Evolutionary conservation across 164 flowering plant genomes (phyloP).

Genomic region (Magnolia sinica): DNA sequence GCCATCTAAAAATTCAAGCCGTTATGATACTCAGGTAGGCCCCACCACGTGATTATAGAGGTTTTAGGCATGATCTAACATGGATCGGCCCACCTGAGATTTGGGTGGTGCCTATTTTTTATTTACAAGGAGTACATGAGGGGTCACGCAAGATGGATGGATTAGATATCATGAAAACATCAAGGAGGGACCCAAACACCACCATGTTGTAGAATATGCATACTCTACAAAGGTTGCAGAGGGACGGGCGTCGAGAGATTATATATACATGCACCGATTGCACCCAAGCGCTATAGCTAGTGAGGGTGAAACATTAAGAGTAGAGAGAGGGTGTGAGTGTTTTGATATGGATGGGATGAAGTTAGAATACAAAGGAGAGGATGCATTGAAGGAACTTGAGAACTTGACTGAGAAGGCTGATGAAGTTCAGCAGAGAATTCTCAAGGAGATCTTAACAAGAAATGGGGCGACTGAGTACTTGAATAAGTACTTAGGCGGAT

Average conservation of each 20-base stretch:
- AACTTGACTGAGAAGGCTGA: slow-evolving; percentile 43
- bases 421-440: slow-evolving; percentile 52
- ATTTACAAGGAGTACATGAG: too few relatives aligned
- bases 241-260: background rate
- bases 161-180: too few relatives aligned
- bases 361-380: slow-evolving; percentile 69
- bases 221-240: background rate
- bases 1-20: too few relatives aligned
- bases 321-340: background rate
- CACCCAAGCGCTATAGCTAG: background rate
- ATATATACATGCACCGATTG: background rate
- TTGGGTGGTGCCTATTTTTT: too few relatives aligned
- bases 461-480: slow-evolving; percentile 67
- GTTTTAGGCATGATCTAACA: too few relatives aligned
- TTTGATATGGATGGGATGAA: slow-evolving; percentile 56
- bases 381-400: slow-evolving; percentile 60
- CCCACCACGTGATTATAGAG: too few relatives aligned
- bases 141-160: too few relatives aligned
- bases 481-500: slow-evolving; percentile 43
- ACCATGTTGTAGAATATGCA: background rate
- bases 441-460: slow-evolving; percentile 47
- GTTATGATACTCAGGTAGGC: too few relatives aligned
- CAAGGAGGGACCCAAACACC: too few relatives aligned
- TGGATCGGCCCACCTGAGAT: too few relatives aligned
- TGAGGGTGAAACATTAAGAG: background rate